Percentiles rank a stretch among this genome's conserved stretches.
phyloP scores from a whole-genome alignment of 805 yeast species.

The Kodamaea kaohsiungensis region DNA sequence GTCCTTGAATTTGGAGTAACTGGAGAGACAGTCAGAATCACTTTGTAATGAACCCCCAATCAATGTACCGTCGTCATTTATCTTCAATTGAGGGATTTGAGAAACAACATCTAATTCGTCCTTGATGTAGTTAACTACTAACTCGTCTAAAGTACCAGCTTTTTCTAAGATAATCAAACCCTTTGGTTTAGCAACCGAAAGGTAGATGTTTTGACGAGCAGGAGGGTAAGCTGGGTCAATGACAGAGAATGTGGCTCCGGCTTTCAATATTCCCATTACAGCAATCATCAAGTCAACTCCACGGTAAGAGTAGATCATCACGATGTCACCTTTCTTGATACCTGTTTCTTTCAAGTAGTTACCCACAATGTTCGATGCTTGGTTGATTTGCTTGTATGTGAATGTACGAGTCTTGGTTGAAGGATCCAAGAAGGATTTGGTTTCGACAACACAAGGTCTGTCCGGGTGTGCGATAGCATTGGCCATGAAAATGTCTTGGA shows the following conservation, averaged over 20 bases:
- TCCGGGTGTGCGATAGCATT: conserved; percentile 87
- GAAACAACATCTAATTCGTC: conserved; percentile 73
- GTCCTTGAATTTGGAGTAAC: conserved; percentile 47
- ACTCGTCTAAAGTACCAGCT: conserved; percentile 79
- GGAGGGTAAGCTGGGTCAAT: conserved; percentile 99
- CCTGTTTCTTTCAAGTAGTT: conserved; percentile 83
- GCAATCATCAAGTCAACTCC: conserved; percentile 97
- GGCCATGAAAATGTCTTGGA: conserved; percentile 89
- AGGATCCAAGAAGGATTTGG: conserved; percentile 66
- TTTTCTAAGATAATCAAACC: conserved; percentile 88
- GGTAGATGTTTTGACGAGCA: conserved; percentile 90
- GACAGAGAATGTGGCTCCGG: conserved; percentile 98
- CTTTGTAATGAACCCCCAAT: conserved; percentile 55
- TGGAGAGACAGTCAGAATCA: conserved; percentile 50
- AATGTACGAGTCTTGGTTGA: conserved; percentile 64
- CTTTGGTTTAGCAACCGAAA: conserved; percentile 89
- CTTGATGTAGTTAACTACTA: conserved; percentile 76
- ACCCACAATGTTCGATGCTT: conserved; percentile 91
- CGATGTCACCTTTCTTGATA: conserved; percentile 87
- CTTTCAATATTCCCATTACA: conserved; percentile 96
- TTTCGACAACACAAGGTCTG: conserved; percentile 89
- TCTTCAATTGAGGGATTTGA: conserved; percentile 72
- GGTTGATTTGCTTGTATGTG: conserved; percentile 84
- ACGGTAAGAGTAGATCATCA: conserved; percentile 96
- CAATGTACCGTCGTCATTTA: conserved; percentile 73